Evolutionary conservation across 2,329 filamentous ascomycete species (phyloP).

Genomic region (Fusarium protoensiforme): DNA sequence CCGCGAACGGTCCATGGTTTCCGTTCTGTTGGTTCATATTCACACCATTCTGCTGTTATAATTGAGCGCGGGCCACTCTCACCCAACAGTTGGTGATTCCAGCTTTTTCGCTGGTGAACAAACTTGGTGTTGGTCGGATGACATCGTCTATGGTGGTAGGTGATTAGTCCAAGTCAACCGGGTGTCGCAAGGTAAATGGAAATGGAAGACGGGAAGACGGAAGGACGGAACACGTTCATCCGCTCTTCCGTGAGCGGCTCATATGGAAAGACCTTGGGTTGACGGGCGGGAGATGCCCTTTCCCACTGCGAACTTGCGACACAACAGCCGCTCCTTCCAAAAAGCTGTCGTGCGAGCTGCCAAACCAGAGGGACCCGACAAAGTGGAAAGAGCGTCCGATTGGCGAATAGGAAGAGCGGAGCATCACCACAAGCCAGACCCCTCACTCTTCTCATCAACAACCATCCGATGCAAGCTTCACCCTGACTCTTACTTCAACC

Average conservation of each 20-base stretch:
- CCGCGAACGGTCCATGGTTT: not conserved
- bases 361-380: slow-evolving; percentile 12
- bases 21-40: not conserved
- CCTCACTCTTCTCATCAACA: slow-evolving; percentile 6
- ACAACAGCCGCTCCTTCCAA: slow-evolving; percentile 3
- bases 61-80: not conserved
- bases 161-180: not conserved
- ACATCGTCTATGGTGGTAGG: not conserved
- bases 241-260: slow-evolving; percentile 15
- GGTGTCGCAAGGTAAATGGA: not conserved
- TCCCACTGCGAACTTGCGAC: not conserved
- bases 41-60: not conserved
- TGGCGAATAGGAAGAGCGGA: slow-evolving; percentile 19
- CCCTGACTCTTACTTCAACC: slow-evolving; percentile 6
- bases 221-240: slow-evolving; percentile 19
- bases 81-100: not conserved
- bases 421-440: not conserved
- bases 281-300: slow-evolving; percentile 3
- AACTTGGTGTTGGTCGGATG: not conserved
- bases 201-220: slow-evolving; percentile 27
- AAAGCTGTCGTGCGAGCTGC: slow-evolving; percentile 8
- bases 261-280: not conserved
- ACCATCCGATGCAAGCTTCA: not conserved
- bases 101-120: not conserved
- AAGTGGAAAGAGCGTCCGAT: slow-evolving; percentile 24